Percentiles rank a stretch among this genome's conserved stretches.
Evolutionary conservation across 1,139 yeast species (phyloP).

Genomic region (Kodamaea sp.): DNA sequence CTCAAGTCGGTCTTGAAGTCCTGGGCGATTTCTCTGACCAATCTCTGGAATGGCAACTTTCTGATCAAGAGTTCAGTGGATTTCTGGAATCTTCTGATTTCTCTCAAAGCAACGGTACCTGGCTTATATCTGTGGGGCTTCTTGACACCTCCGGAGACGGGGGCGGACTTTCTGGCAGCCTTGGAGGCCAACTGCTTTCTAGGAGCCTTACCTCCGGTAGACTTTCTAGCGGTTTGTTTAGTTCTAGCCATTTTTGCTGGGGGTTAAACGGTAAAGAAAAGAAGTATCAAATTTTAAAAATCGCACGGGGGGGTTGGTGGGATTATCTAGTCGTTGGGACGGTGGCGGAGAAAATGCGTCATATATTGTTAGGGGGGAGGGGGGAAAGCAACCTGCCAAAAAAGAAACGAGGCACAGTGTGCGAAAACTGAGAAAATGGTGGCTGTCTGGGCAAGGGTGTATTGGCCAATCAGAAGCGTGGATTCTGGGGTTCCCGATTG

Average conservation of each 20-base stretch:
- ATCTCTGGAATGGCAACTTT: constrained; percentile 53
- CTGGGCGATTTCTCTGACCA: constrained; percentile 53
- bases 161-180: constrained; percentile 56
- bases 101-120: constrained; percentile 58
- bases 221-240: constrained; percentile 55
- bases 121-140: constrained; percentile 59
- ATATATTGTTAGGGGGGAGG: constrained; percentile 3
- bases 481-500: too few relatives aligned
- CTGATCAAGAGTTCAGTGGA: constrained; percentile 53
- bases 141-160: constrained; percentile 54
- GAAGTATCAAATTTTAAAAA: constrained; percentile 9
- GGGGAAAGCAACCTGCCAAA: constrained; percentile 5
- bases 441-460: neutral
- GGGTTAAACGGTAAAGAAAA: constrained; percentile 6
- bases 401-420: constrained; percentile 8
- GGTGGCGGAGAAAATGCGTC: constrained; percentile 4
- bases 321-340: neutral
- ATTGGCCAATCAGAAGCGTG: constrained; percentile 9
- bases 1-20: constrained; percentile 53
- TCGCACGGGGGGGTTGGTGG: constrained; percentile 9
- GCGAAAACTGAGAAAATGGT: constrained; percentile 1
- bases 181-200: constrained; percentile 56
- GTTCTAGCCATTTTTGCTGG: constrained; percentile 47
- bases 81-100: constrained; percentile 55
- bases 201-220: constrained; percentile 57